phyloP scores from a whole-genome alignment of 2,329 filamentous ascomycete species.

The Sporothrix luriei region DNA sequence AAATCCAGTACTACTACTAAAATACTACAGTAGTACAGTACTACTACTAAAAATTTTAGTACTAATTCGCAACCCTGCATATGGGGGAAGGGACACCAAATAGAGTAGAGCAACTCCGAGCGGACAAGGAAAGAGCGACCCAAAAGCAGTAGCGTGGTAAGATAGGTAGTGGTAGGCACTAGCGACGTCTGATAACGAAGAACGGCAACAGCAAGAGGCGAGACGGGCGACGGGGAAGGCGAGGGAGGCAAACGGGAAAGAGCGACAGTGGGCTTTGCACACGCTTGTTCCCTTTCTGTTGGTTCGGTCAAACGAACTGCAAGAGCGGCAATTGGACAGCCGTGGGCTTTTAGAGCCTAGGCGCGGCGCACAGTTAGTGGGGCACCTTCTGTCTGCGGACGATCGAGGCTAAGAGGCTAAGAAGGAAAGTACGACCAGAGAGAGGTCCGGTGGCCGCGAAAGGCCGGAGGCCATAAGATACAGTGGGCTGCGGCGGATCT shows the following conservation, averaged over 20 bases:
- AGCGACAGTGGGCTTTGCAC: background rate
- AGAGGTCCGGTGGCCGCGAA: background rate
- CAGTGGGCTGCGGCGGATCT: background rate
- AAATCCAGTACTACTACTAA: too few relatives aligned
- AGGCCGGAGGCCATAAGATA: background rate
- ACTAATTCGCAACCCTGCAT: too few relatives aligned
- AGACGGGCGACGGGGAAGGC: constrained; percentile 1
- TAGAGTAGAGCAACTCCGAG: background rate
- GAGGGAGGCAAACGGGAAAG: background rate
- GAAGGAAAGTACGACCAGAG: constrained; percentile 8
- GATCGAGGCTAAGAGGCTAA: constrained; percentile 20
- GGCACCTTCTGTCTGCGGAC: background rate
- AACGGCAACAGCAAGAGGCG: constrained; percentile 4
- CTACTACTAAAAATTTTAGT: too few relatives aligned
- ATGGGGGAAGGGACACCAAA: constrained; percentile 23
- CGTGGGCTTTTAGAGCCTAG: constrained; percentile 20
- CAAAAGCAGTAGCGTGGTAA: background rate
- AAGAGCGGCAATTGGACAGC: constrained; percentile 34
- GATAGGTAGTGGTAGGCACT: constrained; percentile 12
- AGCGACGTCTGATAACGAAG: constrained; percentile 24
- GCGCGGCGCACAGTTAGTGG: constrained; percentile 9
- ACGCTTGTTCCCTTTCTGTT: constrained; percentile 27
- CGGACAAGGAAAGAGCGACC: constrained; percentile 24
- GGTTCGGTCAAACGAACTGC: constrained; percentile 34
- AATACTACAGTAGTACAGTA: too few relatives aligned